These are phyloP conservation scores for Lichtheimia ornata DNA, from an alignment of 371 early-diverging fungal genomes.

Conservation along the genomic window DNA sequence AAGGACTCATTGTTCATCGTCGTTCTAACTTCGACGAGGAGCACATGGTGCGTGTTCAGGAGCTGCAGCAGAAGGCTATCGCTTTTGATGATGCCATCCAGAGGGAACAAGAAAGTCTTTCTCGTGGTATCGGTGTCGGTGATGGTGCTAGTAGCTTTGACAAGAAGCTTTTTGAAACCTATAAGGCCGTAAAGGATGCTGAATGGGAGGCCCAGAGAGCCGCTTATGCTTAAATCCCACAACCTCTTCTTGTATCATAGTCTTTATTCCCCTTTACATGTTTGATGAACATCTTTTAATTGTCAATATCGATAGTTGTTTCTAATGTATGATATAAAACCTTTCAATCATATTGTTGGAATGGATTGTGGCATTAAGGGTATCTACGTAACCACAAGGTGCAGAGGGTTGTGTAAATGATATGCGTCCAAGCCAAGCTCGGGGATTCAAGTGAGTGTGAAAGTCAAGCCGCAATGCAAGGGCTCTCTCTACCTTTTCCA, in stretches of 20 bases:
- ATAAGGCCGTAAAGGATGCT: slow-evolving; percentile 30
- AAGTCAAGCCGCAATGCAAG: not conserved
- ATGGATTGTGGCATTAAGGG: not conserved
- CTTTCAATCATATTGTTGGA: not conserved
- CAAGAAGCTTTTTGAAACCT: slow-evolving; percentile 47
- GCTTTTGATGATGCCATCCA: slow-evolving; percentile 49
- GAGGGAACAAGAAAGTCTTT: no score
- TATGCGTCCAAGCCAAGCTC: no score
- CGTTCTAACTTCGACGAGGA: slow-evolving; percentile 44
- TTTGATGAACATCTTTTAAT: not conserved
- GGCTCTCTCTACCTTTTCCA: no score
- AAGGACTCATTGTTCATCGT: slow-evolving; percentile 48
- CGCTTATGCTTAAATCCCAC: slow-evolving; percentile 14
- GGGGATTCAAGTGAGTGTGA: no score
- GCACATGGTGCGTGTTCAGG: slow-evolving; percentile 49
- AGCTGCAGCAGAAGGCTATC: slow-evolving; percentile 40
- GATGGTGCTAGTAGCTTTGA: slow-evolving; percentile 52
- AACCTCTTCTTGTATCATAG: slow-evolving; percentile 4
- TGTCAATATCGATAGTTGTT: slow-evolving; percentile 8
- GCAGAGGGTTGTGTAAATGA: no score
- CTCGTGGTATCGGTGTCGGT: slow-evolving; percentile 45
- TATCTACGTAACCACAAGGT: no score
- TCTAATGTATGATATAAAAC: slow-evolving; percentile 1
- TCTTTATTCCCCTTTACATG: not conserved
- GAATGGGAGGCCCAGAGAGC: no score